Percentiles rank a stretch among this genome's conserved stretches.
These are phyloP conservation scores for Plenodomus tracheiphilus DNA, from an alignment of 2,329 filamentous ascomycete genomes.

Conservation along the genomic window DNA sequence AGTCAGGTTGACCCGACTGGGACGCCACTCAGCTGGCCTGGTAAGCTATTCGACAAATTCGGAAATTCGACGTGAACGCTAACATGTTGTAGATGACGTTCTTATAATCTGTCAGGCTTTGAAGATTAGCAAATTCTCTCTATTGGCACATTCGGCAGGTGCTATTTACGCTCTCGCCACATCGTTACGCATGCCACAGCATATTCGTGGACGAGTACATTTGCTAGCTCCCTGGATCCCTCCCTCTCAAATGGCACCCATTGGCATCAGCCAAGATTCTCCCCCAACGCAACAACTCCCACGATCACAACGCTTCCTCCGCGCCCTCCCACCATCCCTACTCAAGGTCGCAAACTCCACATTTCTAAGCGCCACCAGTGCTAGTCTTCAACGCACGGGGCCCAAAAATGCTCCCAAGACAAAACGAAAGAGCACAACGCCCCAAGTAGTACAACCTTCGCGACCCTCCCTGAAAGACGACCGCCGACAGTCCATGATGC, in stretches of 20 bases:
- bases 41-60: slow-evolving; percentile 54
- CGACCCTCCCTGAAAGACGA: slow-evolving; percentile 36
- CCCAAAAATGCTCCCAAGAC: slow-evolving; percentile 57
- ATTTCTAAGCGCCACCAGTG: slow-evolving; percentile 91
- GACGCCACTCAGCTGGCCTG: slow-evolving; percentile 91
- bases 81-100: slow-evolving; percentile 67
- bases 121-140: slow-evolving; percentile 93
- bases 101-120: slow-evolving; percentile 90
- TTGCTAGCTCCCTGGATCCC: slow-evolving; percentile 96
- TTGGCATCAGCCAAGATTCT: slow-evolving; percentile 68
- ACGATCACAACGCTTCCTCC: slow-evolving; percentile 86
- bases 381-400: slow-evolving; percentile 63
- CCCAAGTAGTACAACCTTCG: slow-evolving; percentile 14
- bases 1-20: slow-evolving; percentile 84
- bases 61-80: slow-evolving; percentile 45
- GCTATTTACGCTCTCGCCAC: slow-evolving; percentile 98
- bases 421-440: slow-evolving; percentile 33
- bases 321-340: slow-evolving; percentile 85
- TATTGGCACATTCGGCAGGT: slow-evolving; percentile 92
- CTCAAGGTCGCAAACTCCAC: slow-evolving; percentile 93
- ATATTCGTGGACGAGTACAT: slow-evolving; percentile 92
- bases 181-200: slow-evolving; percentile 91
- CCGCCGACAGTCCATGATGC: slow-evolving; percentile 52
- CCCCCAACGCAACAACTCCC: slow-evolving; percentile 85
- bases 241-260: slow-evolving; percentile 61